Percentiles rank a stretch among this genome's conserved stretches.
Evolutionary conservation across 2,329 filamentous ascomycete genomes (phyloP).

Genomic region (Fusarium circinatum): DNA sequence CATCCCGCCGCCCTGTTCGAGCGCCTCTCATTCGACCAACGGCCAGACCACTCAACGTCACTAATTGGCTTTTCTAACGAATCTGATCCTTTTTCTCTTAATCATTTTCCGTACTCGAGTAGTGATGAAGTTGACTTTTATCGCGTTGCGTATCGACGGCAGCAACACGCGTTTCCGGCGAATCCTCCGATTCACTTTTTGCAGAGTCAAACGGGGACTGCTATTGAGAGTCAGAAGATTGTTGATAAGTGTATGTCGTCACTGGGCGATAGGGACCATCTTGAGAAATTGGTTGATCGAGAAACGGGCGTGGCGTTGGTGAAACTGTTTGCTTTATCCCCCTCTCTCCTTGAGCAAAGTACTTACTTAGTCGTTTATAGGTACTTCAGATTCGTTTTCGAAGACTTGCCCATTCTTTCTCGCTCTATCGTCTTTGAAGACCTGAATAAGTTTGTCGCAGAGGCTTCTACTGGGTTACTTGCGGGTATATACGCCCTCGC

Average conservation of each 20-base stretch:
- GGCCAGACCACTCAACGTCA: background rate
- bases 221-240: background rate
- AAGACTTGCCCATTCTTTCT: background rate
- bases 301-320: background rate
- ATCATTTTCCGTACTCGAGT: background rate
- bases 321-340: too few species aligned
- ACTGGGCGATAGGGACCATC: background rate
- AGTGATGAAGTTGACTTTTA: constrained; percentile 7
- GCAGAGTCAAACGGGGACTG: background rate
- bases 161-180: background rate
- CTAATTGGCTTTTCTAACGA: background rate
- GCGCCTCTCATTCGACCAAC: background rate
- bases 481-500: constrained; percentile 1
- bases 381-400: background rate
- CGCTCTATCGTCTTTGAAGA: background rate
- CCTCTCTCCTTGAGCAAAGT: too few species aligned
- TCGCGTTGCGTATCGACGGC: background rate
- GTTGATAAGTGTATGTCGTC: background rate
- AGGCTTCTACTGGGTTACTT: background rate
- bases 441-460: background rate
- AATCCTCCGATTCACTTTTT: background rate
- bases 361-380: background rate
- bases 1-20: background rate
- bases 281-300: background rate
- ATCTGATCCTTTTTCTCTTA: background rate